Conservation (phyloP, 1,284 basidiomycete species). For the Tilletia caries region DNA sequence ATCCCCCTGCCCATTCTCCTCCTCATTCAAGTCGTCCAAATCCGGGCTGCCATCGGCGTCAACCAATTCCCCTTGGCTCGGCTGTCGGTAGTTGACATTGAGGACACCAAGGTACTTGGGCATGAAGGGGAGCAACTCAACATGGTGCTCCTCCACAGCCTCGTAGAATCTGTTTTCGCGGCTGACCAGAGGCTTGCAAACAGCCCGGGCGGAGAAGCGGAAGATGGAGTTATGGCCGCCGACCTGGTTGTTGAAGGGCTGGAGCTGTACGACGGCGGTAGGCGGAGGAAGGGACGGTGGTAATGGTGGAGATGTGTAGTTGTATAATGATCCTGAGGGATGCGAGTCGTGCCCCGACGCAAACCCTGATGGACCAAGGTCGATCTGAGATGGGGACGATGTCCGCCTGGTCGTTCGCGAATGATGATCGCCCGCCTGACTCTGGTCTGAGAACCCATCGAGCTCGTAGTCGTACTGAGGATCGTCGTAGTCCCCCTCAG, state of each 20-base stretch:
- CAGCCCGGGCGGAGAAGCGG: constrained; percentile 93
- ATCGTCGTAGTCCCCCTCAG: constrained; percentile 11
- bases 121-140: constrained; percentile 84
- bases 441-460: constrained; percentile 1
- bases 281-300: constrained; percentile 17
- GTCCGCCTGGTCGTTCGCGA: too few species aligned
- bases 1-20: constrained; percentile 28
- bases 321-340: too few species aligned
- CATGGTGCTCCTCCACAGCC: constrained; percentile 86
- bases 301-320: neutral
- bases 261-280: constrained; percentile 69
- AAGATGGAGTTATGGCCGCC: constrained; percentile 96
- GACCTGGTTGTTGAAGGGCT: constrained; percentile 95
- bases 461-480: constrained; percentile 2
- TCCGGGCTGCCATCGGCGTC: too few species aligned
- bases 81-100: constrained; percentile 77
- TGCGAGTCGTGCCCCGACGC: too few species aligned
- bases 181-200: constrained; percentile 97
- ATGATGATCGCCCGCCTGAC: neutral
- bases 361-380: neutral
- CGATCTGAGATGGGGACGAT: neutral
- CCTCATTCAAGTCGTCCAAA: neutral
- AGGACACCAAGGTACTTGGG: constrained; percentile 96
- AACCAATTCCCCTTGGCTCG: constrained; percentile 21
- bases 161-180: constrained; percentile 98